phyloP scores from a whole-genome alignment of 2,329 filamentous ascomycete genomes.

The Trichoderma simmonsii region DNA sequence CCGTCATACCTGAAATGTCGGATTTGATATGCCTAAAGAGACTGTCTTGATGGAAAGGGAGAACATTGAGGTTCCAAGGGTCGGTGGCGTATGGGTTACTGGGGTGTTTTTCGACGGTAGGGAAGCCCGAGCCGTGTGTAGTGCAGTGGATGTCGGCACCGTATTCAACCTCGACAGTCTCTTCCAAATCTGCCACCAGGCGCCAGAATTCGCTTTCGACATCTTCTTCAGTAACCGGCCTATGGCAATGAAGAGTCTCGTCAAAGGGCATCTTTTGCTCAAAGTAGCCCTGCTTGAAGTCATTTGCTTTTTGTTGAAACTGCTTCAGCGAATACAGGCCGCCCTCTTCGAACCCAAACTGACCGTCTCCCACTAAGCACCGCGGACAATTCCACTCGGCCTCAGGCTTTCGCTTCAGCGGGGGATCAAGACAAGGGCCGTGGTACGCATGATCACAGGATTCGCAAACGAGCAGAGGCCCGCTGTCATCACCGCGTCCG shows the following conservation, averaged over 20 bases:
- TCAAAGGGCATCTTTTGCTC: slow-evolving; percentile 87
- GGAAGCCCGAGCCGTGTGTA: slow-evolving; percentile 95
- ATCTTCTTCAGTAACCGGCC: slow-evolving; percentile 87
- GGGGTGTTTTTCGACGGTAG: slow-evolving; percentile 87
- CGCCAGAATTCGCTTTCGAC: slow-evolving; percentile 97
- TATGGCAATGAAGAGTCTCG: slow-evolving; percentile 73
- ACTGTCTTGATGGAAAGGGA: slow-evolving; percentile 86
- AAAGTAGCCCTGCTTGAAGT: slow-evolving; percentile 94
- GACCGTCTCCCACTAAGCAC: slow-evolving; percentile 91
- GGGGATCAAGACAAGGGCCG: slow-evolving; percentile 83
- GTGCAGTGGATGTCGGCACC: slow-evolving; percentile 98
- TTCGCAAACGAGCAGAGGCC: slow-evolving; percentile 76
- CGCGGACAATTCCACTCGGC: slow-evolving; percentile 92
- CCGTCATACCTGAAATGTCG: slow-evolving; percentile 98
- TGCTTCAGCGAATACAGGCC: slow-evolving; percentile 92
- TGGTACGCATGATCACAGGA: slow-evolving; percentile 89
- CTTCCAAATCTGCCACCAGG: slow-evolving; percentile 86
- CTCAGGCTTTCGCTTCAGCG: slow-evolving; percentile 71
- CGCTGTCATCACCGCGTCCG: slow-evolving; percentile 70
- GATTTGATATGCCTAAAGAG: slow-evolving; percentile 97
- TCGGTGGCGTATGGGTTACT: slow-evolving; percentile 83
- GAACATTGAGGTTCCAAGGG: slow-evolving; percentile 92
- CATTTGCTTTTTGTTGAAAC: slow-evolving; percentile 92
- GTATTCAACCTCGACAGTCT: slow-evolving; percentile 96
- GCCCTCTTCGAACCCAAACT: slow-evolving; percentile 96